Percentiles rank a stretch among this genome's conserved stretches.
Conservation (phyloP, 352 stramenopile species). For the Globisporangium heterothallicum region DNA sequence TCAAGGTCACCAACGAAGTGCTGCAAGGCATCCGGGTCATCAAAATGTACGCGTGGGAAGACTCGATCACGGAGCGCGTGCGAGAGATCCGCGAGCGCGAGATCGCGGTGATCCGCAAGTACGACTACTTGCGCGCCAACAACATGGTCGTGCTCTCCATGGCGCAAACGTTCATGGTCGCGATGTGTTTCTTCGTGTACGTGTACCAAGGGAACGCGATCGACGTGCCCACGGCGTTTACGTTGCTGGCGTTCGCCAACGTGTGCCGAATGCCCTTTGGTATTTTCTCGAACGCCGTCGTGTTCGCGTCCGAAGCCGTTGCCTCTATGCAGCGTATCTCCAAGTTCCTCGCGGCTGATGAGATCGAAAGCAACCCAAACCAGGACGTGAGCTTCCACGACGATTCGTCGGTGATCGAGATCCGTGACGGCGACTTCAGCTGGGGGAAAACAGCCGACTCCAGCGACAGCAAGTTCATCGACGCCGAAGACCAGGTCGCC, state of each 20-base stretch:
- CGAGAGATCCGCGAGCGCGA: slow-evolving; percentile 36
- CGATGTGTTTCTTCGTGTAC: slow-evolving; percentile 22
- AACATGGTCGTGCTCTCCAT: slow-evolving; percentile 20
- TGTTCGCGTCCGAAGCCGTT: slow-evolving; percentile 23
- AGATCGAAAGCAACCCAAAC: slow-evolving; percentile 17
- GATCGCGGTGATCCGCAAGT: slow-evolving; percentile 29
- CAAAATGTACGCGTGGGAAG: slow-evolving; percentile 88
- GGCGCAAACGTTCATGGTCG: slow-evolving; percentile 15
- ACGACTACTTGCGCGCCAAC: slow-evolving; percentile 27
- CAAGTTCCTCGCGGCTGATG: slow-evolving; percentile 24
- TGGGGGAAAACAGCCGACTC: slow-evolving; percentile 13
- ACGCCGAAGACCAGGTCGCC: neutral
- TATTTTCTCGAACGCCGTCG: slow-evolving; percentile 29
- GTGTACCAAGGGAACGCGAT: slow-evolving; percentile 18
- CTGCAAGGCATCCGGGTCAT: slow-evolving; percentile 87
- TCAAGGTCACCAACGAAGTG: slow-evolving; percentile 93
- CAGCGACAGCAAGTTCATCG: neutral
- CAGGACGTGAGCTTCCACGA: slow-evolving; percentile 6
- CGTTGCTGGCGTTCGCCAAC: slow-evolving; percentile 29
- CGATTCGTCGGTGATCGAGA: slow-evolving; percentile 14
- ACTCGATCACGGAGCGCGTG: slow-evolving; percentile 29
- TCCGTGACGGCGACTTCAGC: slow-evolving; percentile 27
- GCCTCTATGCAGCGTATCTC: slow-evolving; percentile 26
- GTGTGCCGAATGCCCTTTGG: slow-evolving; percentile 27
- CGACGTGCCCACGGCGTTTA: slow-evolving; percentile 19